Evolutionary conservation across 139 green algal species (phyloP).

Genomic region (Bryopsis sp.): DNA sequence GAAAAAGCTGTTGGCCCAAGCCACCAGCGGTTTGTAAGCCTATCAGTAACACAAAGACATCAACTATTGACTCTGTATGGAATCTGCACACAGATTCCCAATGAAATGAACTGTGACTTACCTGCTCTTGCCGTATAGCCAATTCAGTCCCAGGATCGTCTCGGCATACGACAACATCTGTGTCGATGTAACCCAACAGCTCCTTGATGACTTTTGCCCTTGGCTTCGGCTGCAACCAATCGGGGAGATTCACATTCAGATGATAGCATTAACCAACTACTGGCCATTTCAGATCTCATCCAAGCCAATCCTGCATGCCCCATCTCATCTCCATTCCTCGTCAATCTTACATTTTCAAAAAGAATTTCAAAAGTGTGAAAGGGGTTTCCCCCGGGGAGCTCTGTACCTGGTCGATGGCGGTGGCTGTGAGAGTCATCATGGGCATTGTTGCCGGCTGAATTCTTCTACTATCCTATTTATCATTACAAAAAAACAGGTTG

Average conservation of each 20-base stretch:
- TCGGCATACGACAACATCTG: conserved; percentile 63
- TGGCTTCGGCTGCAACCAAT: conserved; percentile 45
- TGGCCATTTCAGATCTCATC: too few relatives aligned
- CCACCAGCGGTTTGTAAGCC: conserved; percentile 57
- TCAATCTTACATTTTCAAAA: too few relatives aligned
- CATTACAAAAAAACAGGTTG: too few relatives aligned
- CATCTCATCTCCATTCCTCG: too few relatives aligned
- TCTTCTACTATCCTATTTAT: conserved; percentile 21
- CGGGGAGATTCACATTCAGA: too few relatives aligned
- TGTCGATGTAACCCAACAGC: conserved; percentile 77
- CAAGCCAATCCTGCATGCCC: too few relatives aligned
- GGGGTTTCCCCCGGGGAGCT: too few relatives aligned
- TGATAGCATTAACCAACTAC: neutral
- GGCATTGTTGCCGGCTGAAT: conserved; percentile 85
- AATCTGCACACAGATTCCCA: too few relatives aligned
- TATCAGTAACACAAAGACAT: conserved; percentile 21
- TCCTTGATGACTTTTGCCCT: conserved; percentile 53
- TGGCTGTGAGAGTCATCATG: conserved; percentile 82
- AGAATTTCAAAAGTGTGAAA: too few relatives aligned
- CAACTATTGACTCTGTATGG: too few relatives aligned
- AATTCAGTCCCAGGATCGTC: conserved; percentile 30
- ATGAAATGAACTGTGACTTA: too few relatives aligned
- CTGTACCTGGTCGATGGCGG: conserved; percentile 70
- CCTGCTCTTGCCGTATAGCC: too few relatives aligned
- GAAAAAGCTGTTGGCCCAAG: conserved; percentile 39